Conservation (phyloP, 306 rosid species). For the Pterocarpus macrocarpus region DNA sequence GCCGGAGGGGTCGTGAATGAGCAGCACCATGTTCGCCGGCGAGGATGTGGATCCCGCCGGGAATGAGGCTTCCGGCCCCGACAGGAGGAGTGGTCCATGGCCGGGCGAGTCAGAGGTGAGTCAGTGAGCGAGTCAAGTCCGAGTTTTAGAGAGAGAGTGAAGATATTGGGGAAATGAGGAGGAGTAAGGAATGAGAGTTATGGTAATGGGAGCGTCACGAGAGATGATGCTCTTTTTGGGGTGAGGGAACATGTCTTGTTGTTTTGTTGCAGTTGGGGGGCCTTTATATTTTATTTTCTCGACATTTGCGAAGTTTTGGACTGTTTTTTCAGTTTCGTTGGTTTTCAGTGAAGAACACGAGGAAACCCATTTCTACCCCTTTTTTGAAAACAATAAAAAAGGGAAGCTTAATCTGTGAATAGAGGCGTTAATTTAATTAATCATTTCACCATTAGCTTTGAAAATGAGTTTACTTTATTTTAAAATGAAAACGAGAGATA, state of each 20-base stretch:
- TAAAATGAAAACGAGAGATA: too few species aligned
- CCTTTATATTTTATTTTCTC: not conserved
- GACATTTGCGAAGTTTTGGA: not conserved
- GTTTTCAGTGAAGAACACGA: too few species aligned
- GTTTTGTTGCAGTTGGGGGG: not conserved
- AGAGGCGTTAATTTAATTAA: too few species aligned
- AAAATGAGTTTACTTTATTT: too few species aligned
- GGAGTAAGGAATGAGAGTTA: not conserved
- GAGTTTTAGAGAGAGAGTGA: not conserved
- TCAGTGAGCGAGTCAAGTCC: not conserved
- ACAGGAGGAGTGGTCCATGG: conserved; percentile 61
- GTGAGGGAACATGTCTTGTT: not conserved
- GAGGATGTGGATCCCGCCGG: conserved; percentile 32
- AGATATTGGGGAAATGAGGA: too few species aligned
- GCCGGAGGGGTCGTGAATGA: conserved; percentile 80
- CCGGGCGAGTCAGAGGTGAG: not conserved
- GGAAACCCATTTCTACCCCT: too few species aligned
- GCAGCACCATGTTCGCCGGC: conserved; percentile 86
- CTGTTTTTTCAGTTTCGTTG: not conserved
- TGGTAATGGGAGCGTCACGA: not conserved
- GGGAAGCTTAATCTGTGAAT: too few species aligned
- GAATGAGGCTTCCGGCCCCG: conserved; percentile 32
- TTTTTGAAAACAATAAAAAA: too few species aligned
- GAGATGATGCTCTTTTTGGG: not conserved
- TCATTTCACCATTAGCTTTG: too few species aligned